Percentiles rank a stretch among this genome's conserved stretches.
phyloP scores from a whole-genome alignment of 2,329 filamentous ascomycete species.

The Shiraia sp. region DNA sequence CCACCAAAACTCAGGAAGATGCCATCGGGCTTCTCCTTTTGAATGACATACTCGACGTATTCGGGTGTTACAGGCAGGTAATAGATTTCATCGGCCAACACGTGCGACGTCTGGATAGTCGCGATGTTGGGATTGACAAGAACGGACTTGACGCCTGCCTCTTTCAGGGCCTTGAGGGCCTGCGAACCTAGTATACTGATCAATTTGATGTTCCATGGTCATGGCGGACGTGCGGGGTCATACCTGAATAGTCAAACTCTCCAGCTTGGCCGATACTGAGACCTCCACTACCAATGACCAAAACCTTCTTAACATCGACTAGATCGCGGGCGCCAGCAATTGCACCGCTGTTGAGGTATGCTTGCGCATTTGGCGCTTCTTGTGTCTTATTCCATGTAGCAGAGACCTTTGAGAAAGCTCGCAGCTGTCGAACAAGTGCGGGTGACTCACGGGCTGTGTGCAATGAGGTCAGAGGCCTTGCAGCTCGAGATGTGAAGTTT shows the following conservation, averaged over 20 bases:
- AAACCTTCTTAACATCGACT: conserved; percentile 92
- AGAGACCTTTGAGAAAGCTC: conserved; percentile 44
- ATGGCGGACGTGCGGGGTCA: conserved; percentile 4
- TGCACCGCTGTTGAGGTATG: conserved; percentile 85
- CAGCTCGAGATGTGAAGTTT: conserved; percentile 37
- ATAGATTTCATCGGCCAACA: conserved; percentile 95
- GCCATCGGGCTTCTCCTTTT: conserved; percentile 92
- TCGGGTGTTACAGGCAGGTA: conserved; percentile 97
- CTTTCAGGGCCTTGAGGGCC: conserved; percentile 94
- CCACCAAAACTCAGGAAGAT: conserved; percentile 98
- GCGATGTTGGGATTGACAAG: conserved; percentile 98
- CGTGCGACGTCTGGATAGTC: conserved; percentile 96
- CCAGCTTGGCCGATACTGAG: conserved; percentile 96
- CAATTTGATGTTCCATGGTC: conserved; percentile 11
- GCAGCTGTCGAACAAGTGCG: conserved; percentile 38
- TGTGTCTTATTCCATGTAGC: conserved; percentile 55
- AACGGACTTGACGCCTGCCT: conserved; percentile 87
- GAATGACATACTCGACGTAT: conserved; percentile 97
- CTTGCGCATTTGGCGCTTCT: conserved; percentile 77
- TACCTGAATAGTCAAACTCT: conserved; percentile 98
- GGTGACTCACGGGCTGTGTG: conserved; percentile 37
- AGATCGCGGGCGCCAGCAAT: conserved; percentile 76
- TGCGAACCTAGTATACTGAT: conserved; percentile 70
- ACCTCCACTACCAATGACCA: conserved; percentile 94
- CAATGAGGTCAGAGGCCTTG: conserved; percentile 37